Conservation (phyloP, 116 monocot genomes). For the Dioscorea cayenensis region DNA sequence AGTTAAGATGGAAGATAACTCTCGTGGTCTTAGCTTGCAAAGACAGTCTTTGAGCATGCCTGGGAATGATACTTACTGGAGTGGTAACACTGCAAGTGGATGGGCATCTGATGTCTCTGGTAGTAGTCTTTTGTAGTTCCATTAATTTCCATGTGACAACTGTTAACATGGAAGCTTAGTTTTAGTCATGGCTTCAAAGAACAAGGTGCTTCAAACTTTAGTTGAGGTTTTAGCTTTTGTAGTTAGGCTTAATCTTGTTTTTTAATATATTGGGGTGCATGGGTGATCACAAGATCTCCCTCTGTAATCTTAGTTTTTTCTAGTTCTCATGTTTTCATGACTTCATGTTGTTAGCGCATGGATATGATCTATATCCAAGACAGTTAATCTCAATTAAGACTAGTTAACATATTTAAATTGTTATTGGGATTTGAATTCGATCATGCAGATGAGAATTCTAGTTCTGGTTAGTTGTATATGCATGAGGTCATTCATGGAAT, state of each 20-base stretch:
- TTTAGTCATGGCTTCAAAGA: background rate
- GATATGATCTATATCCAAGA: too few relatives aligned
- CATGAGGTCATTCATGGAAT: background rate
- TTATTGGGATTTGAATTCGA: too few relatives aligned
- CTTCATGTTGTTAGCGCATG: too few relatives aligned
- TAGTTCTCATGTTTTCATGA: too few relatives aligned
- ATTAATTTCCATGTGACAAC: background rate
- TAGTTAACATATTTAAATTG: too few relatives aligned
- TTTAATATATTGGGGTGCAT: too few relatives aligned
- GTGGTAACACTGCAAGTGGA: conserved; percentile 13
- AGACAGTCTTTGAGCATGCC: conserved; percentile 33
- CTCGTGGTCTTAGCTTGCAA: conserved; percentile 20
- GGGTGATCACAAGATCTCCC: too few relatives aligned
- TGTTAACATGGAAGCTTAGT: background rate
- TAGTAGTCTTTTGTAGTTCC: conserved; percentile 45
- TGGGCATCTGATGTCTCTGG: conserved; percentile 38
- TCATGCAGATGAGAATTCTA: too few relatives aligned
- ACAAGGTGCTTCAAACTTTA: background rate
- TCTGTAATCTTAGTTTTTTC: too few relatives aligned
- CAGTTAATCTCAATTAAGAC: too few relatives aligned
- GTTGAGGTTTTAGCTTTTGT: background rate
- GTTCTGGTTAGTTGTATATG: background rate
- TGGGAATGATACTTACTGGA: conserved; percentile 37
- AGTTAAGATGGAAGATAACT: conserved; percentile 39
- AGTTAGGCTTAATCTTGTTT: background rate